Percentiles rank a stretch among this genome's conserved stretches.
Evolutionary conservation across 148 eudicot species (phyloP).

Genomic region (Dysphania ambrosioides): DNA sequence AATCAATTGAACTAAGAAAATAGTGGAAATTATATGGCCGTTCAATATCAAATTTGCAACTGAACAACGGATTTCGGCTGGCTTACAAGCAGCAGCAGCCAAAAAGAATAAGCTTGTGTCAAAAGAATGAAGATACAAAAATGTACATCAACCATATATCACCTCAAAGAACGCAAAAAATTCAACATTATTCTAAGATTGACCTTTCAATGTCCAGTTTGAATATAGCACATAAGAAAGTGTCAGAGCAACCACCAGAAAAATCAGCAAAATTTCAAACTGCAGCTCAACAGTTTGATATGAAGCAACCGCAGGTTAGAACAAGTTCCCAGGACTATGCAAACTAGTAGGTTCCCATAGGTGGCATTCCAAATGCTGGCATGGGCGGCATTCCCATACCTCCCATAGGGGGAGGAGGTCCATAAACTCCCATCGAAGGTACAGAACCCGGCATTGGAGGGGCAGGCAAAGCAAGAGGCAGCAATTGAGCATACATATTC

Average conservation of each 20-base stretch:
- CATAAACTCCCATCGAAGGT: constrained; percentile 59
- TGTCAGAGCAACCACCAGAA: constrained; percentile 1
- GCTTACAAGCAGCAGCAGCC: constrained; percentile 24
- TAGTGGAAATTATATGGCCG: constrained; percentile 18
- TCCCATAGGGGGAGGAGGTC: constrained; percentile 48
- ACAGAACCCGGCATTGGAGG: constrained; percentile 84
- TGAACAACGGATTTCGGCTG: constrained; percentile 9
- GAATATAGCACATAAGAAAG: constrained; percentile 19
- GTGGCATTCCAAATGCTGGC: constrained; percentile 97
- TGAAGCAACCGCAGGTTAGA: constrained; percentile 10
- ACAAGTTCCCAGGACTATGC: background rate
- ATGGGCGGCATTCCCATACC: constrained; percentile 97
- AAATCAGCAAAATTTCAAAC: constrained; percentile 22
- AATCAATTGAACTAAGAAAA: background rate
- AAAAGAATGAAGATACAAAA: constrained; percentile 35
- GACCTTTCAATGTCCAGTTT: constrained; percentile 14
- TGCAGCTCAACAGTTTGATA: constrained; percentile 12
- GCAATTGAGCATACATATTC: constrained; percentile 96
- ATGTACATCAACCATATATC: constrained; percentile 32
- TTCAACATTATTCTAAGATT: constrained; percentile 24
- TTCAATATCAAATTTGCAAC: constrained; percentile 20
- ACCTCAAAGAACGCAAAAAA: constrained; percentile 23
- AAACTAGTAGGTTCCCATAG: constrained; percentile 77
- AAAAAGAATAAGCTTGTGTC: constrained; percentile 28
- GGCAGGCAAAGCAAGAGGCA: constrained; percentile 98